Evolutionary conservation across 2,329 filamentous ascomycete species (phyloP).

Genomic region (Apiospora kogelbergensis): DNA sequence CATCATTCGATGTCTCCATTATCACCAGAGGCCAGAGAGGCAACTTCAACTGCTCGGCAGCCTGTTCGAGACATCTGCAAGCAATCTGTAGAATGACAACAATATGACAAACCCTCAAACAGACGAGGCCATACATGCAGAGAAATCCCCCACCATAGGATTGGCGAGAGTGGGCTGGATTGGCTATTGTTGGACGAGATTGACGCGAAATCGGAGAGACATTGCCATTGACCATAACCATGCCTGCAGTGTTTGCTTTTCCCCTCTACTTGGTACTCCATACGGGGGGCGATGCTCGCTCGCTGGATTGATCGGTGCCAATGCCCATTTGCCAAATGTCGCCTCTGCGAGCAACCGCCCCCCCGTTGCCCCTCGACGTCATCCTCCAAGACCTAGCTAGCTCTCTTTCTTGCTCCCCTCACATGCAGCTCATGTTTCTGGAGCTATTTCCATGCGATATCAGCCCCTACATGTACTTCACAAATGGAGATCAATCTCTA

Average conservation of each 20-base stretch:
- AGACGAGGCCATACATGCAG: not conserved
- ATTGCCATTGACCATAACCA: not conserved
- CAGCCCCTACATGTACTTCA: not conserved
- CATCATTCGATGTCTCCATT: not conserved
- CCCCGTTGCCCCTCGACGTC: constrained; percentile 29
- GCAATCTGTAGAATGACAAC: not conserved
- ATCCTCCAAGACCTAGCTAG: constrained; percentile 20
- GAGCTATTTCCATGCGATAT: not conserved
- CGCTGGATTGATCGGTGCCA: not conserved
- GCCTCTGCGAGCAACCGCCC: not conserved
- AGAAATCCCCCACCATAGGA: not conserved
- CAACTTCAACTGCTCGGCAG: not conserved
- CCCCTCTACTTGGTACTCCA: not conserved
- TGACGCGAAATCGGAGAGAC: not conserved
- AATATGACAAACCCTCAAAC: not conserved
- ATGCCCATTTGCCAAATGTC: not conserved
- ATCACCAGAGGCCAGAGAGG: not conserved
- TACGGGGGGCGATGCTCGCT: not conserved
- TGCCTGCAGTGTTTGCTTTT: not conserved
- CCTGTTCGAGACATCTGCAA: not conserved
- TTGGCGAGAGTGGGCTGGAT: not conserved
- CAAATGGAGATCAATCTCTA: constrained; percentile 1
- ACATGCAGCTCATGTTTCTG: not conserved
- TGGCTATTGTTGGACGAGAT: not conserved
- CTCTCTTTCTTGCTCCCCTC: not conserved